A percentile compares a stretch with the other conserved stretches of the same genome.
Conservation (phyloP, 2,329 filamentous ascomycete species). For the Cladosporium sp. region DNA sequence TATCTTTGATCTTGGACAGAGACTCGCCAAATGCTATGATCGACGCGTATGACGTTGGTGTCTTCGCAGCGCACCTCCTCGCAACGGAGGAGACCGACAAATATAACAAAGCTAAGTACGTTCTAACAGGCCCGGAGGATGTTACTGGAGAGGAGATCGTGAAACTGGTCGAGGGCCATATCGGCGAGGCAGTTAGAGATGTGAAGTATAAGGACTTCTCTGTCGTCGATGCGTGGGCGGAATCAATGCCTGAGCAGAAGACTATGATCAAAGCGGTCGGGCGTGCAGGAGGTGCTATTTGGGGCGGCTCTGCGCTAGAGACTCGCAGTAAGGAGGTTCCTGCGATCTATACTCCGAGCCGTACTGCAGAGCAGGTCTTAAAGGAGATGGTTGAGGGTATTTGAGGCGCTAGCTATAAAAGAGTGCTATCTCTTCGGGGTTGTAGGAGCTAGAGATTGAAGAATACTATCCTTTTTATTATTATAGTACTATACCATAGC, state of each 20-base stretch:
- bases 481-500: too few relatives aligned
- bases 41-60: constrained; percentile 37
- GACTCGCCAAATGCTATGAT: constrained; percentile 38
- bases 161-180: constrained; percentile 40
- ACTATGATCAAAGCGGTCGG: background rate
- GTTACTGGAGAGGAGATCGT: constrained; percentile 42
- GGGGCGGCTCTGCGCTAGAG: background rate
- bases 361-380: constrained; percentile 25
- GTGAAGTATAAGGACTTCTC: constrained; percentile 25
- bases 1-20: constrained; percentile 37
- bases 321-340: constrained; percentile 25
- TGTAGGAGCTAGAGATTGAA: background rate
- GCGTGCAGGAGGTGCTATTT: background rate
- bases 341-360: constrained; percentile 36
- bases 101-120: constrained; percentile 42
- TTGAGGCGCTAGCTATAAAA: background rate
- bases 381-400: background rate
- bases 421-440: background rate
- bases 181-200: constrained; percentile 37
- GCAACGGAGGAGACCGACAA: constrained; percentile 31
- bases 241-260: background rate
- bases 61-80: constrained; percentile 42
- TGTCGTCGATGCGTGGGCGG: constrained; percentile 31
- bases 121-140: constrained; percentile 46
- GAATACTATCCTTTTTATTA: background rate